Percentiles rank a stretch among this genome's conserved stretches.
These are phyloP conservation scores for Lentinula boryana DNA, from an alignment of 768 basidiomycete species.

Conservation along the genomic window DNA sequence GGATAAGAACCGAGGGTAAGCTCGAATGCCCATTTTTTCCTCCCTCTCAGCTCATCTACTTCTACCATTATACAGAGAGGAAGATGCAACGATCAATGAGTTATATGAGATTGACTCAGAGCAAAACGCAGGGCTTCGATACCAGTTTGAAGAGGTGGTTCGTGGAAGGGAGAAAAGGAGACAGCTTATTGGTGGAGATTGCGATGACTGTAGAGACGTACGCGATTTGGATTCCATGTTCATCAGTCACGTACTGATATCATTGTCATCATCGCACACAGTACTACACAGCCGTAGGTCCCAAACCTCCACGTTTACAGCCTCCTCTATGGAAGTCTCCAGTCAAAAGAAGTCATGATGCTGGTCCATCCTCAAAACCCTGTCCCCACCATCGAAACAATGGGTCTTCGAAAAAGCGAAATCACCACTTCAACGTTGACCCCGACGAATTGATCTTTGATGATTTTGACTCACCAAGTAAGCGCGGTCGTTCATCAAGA, in stretches of 20 bases:
- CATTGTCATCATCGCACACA: slow-evolving; percentile 20
- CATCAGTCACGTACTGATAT: not conserved
- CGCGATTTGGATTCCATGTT: slow-evolving; percentile 15
- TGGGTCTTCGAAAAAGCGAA: not conserved
- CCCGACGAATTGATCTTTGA: not conserved
- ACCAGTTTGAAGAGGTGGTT: slow-evolving; percentile 75
- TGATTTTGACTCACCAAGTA: not conserved
- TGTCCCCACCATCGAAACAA: slow-evolving; percentile 19
- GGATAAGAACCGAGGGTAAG: not conserved
- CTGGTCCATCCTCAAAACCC: slow-evolving; percentile 21
- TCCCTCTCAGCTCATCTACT: not conserved
- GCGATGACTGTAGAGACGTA: slow-evolving; percentile 78
- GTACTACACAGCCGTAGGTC: slow-evolving; percentile 79
- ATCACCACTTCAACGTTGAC: not conserved
- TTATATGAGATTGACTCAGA: slow-evolving; percentile 60
- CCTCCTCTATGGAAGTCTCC: slow-evolving; percentile 75
- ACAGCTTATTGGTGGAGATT: slow-evolving; percentile 69
- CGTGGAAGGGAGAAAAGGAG: slow-evolving; percentile 57
- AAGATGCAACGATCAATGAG: slow-evolving; percentile 49
- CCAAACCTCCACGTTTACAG: slow-evolving; percentile 58
- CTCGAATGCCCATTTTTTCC: not conserved
- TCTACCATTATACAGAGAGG: slow-evolving; percentile 13
- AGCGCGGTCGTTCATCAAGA: not conserved
- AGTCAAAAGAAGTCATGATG: slow-evolving; percentile 10
- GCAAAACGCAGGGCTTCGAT: slow-evolving; percentile 58